These are phyloP conservation scores for Hypoxylon fuscum DNA, from an alignment of 495 filamentous ascomycete species.

Conservation along the genomic window DNA sequence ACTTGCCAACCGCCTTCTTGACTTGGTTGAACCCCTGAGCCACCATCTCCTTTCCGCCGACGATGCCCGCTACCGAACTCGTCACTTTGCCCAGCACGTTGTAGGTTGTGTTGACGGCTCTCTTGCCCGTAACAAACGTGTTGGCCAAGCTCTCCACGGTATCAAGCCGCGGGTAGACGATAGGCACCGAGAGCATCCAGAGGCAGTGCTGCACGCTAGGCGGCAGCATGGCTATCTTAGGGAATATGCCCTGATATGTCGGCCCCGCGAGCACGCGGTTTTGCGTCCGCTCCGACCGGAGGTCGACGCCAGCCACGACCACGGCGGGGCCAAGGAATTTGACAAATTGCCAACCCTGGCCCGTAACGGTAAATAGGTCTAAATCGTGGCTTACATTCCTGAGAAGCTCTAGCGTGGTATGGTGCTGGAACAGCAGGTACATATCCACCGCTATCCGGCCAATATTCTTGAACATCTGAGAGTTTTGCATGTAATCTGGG, in stretches of 20 bases:
- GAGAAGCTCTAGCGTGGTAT: conserved; percentile 93
- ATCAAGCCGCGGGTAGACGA: conserved; percentile 91
- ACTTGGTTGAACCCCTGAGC: conserved; percentile 90
- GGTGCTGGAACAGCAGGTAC: conserved; percentile 99
- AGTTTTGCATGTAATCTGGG: conserved; percentile 97
- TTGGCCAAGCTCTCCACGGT: conserved; percentile 88
- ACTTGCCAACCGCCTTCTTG: conserved; percentile 95
- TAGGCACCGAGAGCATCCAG: conserved; percentile 89
- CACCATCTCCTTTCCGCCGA: conserved; percentile 92
- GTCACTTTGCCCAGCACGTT: conserved; percentile 95
- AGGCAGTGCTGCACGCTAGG: conserved; percentile 94
- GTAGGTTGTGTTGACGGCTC: conserved; percentile 92
- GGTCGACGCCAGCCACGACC: conserved; percentile 88
- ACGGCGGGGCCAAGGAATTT: conserved; percentile 95
- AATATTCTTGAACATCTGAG: conserved; percentile 97
- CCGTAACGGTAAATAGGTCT: conserved; percentile 96
- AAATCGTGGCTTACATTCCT: conserved; percentile 84
- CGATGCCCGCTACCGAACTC: conserved; percentile 90
- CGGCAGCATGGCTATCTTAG: conserved; percentile 91
- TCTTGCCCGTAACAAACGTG: conserved; percentile 93
- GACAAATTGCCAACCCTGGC: conserved; percentile 96
- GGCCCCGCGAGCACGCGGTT: conserved; percentile 94
- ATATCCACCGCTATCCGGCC: conserved; percentile 97
- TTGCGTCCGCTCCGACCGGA: conserved; percentile 87
- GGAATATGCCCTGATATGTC: conserved; percentile 96